phyloP scores from a whole-genome alignment of 148 eudicot genomes.

The Simmondsia chinensis region DNA sequence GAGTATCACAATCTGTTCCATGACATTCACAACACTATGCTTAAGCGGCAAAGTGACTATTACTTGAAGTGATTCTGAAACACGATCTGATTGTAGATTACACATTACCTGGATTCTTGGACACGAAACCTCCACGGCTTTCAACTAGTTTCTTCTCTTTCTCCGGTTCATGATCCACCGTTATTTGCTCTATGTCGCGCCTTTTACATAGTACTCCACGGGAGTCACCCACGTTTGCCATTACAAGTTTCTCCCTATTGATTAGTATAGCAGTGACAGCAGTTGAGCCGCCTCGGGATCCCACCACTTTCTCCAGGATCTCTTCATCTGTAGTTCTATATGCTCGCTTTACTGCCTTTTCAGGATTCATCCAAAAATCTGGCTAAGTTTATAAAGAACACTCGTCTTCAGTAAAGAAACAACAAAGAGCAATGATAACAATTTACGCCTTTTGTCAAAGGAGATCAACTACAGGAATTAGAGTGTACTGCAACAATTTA shows the following conservation, averaged over 20 bases:
- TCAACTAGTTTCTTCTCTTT: slow-evolving; percentile 41
- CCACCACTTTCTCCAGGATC: slow-evolving; percentile 31
- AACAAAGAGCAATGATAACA: no score
- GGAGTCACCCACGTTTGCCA: slow-evolving; percentile 59
- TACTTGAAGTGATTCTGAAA: no score
- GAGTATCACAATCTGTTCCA: no score
- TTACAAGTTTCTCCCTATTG: slow-evolving; percentile 36
- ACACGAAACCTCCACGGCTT: slow-evolving; percentile 46
- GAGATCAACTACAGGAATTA: no score
- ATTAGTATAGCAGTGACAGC: slow-evolving; percentile 46
- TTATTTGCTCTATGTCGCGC: slow-evolving; percentile 25
- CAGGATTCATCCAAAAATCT: slow-evolving; percentile 46
- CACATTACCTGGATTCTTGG: slow-evolving; percentile 43
- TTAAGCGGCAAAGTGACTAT: no score
- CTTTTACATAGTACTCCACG: slow-evolving; percentile 35
- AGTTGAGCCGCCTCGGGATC: slow-evolving; percentile 40
- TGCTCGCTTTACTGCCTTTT: slow-evolving; percentile 38
- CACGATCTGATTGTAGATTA: no score
- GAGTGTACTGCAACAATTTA: no score
- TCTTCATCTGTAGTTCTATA: slow-evolving; percentile 33
- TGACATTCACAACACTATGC: not conserved
- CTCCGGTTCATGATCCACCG: slow-evolving; percentile 52
- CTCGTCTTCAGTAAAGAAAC: no score
- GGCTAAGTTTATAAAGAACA: no score
- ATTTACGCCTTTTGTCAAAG: no score